phyloP scores from a whole-genome alignment of 2,329 filamentous ascomycete genomes.

The Colletotrichum viniferum region DNA sequence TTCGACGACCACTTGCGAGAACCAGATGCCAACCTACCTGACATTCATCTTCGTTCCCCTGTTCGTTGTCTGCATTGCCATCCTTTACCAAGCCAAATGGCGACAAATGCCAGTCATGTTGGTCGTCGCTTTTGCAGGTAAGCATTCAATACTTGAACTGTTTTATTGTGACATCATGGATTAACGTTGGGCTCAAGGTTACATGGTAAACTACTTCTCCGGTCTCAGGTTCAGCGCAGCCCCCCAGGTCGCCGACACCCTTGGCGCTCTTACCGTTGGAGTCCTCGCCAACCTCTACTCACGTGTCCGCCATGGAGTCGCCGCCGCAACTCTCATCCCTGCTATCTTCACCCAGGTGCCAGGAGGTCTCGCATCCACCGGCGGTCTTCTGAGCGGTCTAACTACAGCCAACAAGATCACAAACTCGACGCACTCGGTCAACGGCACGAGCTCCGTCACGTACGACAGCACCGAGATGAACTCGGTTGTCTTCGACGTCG shows the following conservation, averaged over 20 bases:
- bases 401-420: constrained; percentile 48
- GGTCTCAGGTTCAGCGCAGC: constrained; percentile 69
- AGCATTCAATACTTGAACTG: neutral
- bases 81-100: constrained; percentile 84
- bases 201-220: constrained; percentile 77
- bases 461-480: constrained; percentile 29
- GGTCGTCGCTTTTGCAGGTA: constrained; percentile 67
- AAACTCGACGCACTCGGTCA: constrained; percentile 37
- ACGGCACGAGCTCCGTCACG: constrained; percentile 36
- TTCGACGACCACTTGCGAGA: constrained; percentile 42
- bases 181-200: constrained; percentile 46
- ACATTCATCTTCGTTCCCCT: constrained; percentile 75
- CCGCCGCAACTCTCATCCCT: constrained; percentile 50
- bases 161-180: accelerated
- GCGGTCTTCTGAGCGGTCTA: constrained; percentile 50
- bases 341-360: constrained; percentile 55
- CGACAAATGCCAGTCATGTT: constrained; percentile 81
- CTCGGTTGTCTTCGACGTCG: constrained; percentile 48
- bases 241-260: constrained; percentile 76
- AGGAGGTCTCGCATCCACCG: constrained; percentile 50
- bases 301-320: constrained; percentile 56
- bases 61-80: constrained; percentile 74
- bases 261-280: constrained; percentile 78
- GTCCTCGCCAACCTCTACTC: constrained; percentile 80
- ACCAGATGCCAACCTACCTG: constrained; percentile 46